Percentiles rank a stretch among this genome's conserved stretches.
Evolutionary conservation across 2,329 filamentous ascomycete genomes (phyloP).

Genomic region (Cytospora mali): DNA sequence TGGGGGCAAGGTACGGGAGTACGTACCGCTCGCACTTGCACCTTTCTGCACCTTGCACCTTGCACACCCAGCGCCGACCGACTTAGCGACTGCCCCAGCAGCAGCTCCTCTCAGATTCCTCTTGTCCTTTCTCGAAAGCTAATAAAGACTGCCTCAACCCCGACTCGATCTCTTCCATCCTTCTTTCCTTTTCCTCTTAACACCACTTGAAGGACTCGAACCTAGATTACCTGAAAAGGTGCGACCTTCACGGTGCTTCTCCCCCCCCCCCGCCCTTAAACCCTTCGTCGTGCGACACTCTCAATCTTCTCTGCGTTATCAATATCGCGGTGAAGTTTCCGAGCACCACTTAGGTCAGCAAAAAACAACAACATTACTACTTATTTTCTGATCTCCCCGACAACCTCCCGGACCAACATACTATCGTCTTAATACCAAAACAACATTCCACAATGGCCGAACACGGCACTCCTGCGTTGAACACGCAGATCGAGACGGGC

Average conservation of each 20-base stretch:
- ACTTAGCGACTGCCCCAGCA: neutral
- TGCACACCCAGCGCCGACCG: neutral
- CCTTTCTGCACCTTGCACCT: neutral
- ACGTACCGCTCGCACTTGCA: neutral
- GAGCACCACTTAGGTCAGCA: constrained; percentile 26
- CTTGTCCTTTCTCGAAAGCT: constrained; percentile 14
- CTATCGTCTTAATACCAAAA: constrained; percentile 29
- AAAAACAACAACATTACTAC: constrained; percentile 26
- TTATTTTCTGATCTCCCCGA: neutral
- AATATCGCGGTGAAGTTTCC: constrained; percentile 26
- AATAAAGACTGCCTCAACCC: constrained; percentile 27
- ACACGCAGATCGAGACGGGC: constrained; percentile 66
- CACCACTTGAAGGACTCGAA: constrained; percentile 27
- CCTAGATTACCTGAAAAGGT: constrained; percentile 25
- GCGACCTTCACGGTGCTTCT: constrained; percentile 25
- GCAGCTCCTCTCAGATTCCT: constrained; percentile 8
- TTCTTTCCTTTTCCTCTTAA: constrained; percentile 30
- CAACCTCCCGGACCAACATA: neutral
- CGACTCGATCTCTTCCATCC: constrained; percentile 29
- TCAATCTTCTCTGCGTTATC: constrained; percentile 24
- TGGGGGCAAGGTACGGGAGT: neutral
- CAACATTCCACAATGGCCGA: constrained; percentile 55
- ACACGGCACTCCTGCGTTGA: constrained; percentile 58
- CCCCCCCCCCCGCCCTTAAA: constrained; percentile 10
- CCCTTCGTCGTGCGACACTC: constrained; percentile 27